Evolutionary conservation across 805 yeast species (phyloP).

Genomic region (Starmerella floris): DNA sequence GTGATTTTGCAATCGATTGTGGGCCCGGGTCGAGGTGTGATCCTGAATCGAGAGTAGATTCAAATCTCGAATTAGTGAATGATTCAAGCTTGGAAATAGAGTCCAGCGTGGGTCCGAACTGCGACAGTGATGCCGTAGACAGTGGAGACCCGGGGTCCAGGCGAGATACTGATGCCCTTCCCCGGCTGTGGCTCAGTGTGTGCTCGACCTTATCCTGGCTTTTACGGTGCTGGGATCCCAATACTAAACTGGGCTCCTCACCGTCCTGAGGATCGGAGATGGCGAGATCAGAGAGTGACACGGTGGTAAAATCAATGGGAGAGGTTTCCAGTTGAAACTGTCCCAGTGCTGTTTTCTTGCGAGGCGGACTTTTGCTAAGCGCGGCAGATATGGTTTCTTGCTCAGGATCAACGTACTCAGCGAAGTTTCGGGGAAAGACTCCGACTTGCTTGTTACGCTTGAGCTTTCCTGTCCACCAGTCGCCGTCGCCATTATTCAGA

Average conservation of each 20-base stretch:
- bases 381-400: constrained; percentile 20
- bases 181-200: neutral
- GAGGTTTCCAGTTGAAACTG: constrained; percentile 1
- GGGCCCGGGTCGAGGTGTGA: neutral
- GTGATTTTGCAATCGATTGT: neutral
- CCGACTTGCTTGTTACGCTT: constrained; percentile 73
- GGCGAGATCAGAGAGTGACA: constrained; percentile 12
- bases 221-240: neutral
- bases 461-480: constrained; percentile 82
- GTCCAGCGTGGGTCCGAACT: neutral
- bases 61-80: neutral
- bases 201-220: neutral
- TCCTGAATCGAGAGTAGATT: no score
- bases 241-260: neutral
- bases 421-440: constrained; percentile 77
- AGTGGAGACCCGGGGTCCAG: neutral
- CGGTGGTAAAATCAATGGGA: constrained; percentile 1
- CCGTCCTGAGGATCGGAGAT: constrained; percentile 11
- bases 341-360: neutral
- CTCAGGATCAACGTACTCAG: constrained; percentile 35
- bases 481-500: constrained; percentile 64
- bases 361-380: constrained; percentile 1
- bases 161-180: neutral
- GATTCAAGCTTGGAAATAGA: neutral
- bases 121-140: no score